Percentiles rank a stretch among this genome's conserved stretches.
Conservation (phyloP, 2,329 filamentous ascomycete genomes). For the Paracoccidioides brasiliensis region DNA sequence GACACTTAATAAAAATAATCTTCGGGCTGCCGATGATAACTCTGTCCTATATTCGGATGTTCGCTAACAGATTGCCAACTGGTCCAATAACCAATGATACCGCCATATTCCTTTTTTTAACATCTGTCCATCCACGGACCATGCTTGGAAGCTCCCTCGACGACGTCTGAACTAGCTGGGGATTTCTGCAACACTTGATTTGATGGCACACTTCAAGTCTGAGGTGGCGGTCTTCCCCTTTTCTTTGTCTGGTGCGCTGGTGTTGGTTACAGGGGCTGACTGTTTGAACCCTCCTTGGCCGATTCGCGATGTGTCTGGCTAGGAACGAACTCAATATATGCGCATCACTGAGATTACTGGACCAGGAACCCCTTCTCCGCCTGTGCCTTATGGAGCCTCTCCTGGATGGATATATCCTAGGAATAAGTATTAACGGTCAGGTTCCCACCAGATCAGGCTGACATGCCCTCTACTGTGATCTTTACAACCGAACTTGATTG, state of each 20-base stretch:
- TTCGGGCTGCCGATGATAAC: not conserved
- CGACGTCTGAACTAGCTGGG: not conserved
- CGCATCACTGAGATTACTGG: not conserved
- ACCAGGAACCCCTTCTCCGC: not conserved
- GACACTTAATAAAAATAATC: not conserved
- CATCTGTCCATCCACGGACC: not conserved
- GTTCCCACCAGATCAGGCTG: not conserved
- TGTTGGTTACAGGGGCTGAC: not conserved
- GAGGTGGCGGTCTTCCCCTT: not conserved
- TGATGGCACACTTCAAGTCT: not conserved
- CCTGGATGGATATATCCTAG: not conserved
- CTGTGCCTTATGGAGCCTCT: not conserved
- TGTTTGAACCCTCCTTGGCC: not conserved
- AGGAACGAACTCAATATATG: not conserved
- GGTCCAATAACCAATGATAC: not conserved
- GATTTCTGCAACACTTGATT: not conserved
- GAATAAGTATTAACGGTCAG: not conserved
- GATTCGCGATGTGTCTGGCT: not conserved
- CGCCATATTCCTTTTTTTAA: not conserved
- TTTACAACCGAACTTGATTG: not conserved
- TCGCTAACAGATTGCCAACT: not conserved
- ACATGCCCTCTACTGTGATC: not conserved
- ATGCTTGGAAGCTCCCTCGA: not conserved
- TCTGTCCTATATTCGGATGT: not conserved
- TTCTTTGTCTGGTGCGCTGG: not conserved